Base-by-base conservation (phyloP, 257 asterid species). In the Solanum habrochaites region DNA sequence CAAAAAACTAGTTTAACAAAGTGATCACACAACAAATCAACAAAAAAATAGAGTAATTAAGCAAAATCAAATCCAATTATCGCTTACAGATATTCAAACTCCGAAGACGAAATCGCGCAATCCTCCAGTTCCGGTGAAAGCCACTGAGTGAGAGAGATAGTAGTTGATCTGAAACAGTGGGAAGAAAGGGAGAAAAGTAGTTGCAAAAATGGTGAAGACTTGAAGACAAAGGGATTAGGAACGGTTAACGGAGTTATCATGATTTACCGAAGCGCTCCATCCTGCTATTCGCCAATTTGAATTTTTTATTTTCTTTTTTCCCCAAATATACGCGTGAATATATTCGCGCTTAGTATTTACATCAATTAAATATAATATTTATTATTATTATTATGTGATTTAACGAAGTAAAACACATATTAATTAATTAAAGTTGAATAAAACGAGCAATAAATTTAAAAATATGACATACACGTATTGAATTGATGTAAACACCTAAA, bases 121-220 rank as follows among this genome's bases (percentile, higher is more conserved):
- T 47, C 23, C 66, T 80, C 64, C 62, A 13, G 58, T 75, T n/a
- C 58, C 13, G 83, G 23, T 75, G 32, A 42, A 74, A 75, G 58
- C 35, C 60, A 77, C 25, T 72, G 12, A 20, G 12, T 18, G 13
- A 39, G 18, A 85, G 81, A 35, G 83, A 72, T 42, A 12, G 89
- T 75, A 70, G 88, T 84, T 89, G 92, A 90, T 88, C 90, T 90
- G 91, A 72, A 83, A 62, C 70, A 88, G 52, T 32, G 25, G 23
- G 81, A 67, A 13, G 77, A 27, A 66, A 66, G 15, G 18, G 21
- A 66, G 73, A 13, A 25, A 82, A 78, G 73, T 87, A 75, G 52
- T 43, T 42, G 87, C 87, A 86, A 70, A 75, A 89, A 71, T 89
- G 85, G 89, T 75, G 93, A 91, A 89, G 89, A 90, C 89, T 86